Percentiles rank a stretch among this genome's conserved stretches.
These are phyloP conservation scores for Hyaloscypha hepaticicola DNA, from an alignment of 495 filamentous ascomycete genomes.

Conservation along the genomic window DNA sequence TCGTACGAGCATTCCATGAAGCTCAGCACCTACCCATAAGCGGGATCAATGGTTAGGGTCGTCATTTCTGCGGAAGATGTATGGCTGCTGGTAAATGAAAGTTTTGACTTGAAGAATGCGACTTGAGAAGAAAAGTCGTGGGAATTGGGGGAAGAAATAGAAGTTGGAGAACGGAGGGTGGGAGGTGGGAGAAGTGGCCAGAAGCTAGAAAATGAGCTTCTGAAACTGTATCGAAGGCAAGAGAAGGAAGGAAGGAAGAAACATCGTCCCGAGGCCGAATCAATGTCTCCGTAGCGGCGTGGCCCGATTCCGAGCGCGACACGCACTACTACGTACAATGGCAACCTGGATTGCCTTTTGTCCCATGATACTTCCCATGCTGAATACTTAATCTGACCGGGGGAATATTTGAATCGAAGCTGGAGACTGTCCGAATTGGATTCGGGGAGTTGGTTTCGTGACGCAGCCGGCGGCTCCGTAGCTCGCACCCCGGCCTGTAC, in stretches of 20 bases:
- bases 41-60: conserved; percentile 28
- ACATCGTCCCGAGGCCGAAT: neutral
- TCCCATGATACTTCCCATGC: neutral
- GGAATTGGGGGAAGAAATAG: neutral
- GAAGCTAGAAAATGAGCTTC: neutral
- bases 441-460: too few relatives aligned
- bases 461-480: too few relatives aligned
- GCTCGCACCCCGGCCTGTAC: too few relatives aligned
- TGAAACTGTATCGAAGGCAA: neutral
- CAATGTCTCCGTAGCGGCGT: neutral
- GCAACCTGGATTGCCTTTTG: neutral
- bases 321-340: neutral
- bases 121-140: neutral
- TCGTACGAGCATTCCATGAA: neutral
- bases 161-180: neutral
- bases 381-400: neutral
- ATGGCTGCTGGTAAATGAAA: neutral
- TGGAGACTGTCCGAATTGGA: too few relatives aligned
- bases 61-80: conserved; percentile 24
- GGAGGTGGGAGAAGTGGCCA: neutral
- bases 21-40: conserved; percentile 27
- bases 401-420: too few relatives aligned
- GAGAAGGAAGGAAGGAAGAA: neutral
- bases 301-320: too few relatives aligned
- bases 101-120: neutral